These are phyloP conservation scores for Ganoderma boninense DNA, from an alignment of 1,284 basidiomycete genomes.

Conservation along the genomic window DNA sequence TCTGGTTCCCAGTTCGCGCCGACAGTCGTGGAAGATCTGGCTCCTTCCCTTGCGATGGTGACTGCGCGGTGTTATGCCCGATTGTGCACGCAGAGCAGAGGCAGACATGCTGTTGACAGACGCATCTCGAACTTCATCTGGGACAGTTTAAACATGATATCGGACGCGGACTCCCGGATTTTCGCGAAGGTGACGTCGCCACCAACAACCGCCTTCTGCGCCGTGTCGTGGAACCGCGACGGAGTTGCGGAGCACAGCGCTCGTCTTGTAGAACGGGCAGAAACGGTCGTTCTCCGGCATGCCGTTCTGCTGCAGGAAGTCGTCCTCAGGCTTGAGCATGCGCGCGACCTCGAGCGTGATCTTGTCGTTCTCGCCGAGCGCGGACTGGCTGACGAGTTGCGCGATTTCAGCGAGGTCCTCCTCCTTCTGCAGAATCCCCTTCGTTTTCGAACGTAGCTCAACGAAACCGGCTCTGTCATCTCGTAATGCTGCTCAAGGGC, in stretches of 20 bases:
- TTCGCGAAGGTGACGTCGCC: slow-evolving; percentile 92
- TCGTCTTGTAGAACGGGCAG: slow-evolving; percentile 99
- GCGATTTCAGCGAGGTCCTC: slow-evolving; percentile 99
- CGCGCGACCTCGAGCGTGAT: slow-evolving; percentile 97
- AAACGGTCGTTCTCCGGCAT: slow-evolving; percentile 98
- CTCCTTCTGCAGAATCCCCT: slow-evolving; percentile 98
- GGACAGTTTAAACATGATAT: slow-evolving; percentile 95
- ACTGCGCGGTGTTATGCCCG: slow-evolving; percentile 51
- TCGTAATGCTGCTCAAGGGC: slow-evolving; percentile 96
- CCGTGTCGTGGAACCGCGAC: slow-evolving; percentile 94
- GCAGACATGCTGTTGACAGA: slow-evolving; percentile 3
- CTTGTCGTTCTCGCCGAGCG: slow-evolving; percentile 97
- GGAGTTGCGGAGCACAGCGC: slow-evolving; percentile 95
- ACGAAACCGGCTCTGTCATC: slow-evolving; percentile 92
- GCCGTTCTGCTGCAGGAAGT: slow-evolving; percentile 99
- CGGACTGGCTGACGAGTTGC: slow-evolving; percentile 98
- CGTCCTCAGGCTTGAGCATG: slow-evolving; percentile 98
- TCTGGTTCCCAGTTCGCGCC: background rate
- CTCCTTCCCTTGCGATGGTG: slow-evolving; percentile 87
- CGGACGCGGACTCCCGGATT: slow-evolving; percentile 88
- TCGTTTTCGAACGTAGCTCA: slow-evolving; percentile 89
- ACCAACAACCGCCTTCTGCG: slow-evolving; percentile 86
- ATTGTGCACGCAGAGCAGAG: slow-evolving; percentile 3
- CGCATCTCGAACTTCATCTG: slow-evolving; percentile 98
- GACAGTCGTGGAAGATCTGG: slow-evolving; percentile 19